Percentiles rank a stretch among this genome's conserved stretches.
Evolutionary conservation across 352 stramenopile species (phyloP).

Genomic region (Phytophthora quininea): DNA sequence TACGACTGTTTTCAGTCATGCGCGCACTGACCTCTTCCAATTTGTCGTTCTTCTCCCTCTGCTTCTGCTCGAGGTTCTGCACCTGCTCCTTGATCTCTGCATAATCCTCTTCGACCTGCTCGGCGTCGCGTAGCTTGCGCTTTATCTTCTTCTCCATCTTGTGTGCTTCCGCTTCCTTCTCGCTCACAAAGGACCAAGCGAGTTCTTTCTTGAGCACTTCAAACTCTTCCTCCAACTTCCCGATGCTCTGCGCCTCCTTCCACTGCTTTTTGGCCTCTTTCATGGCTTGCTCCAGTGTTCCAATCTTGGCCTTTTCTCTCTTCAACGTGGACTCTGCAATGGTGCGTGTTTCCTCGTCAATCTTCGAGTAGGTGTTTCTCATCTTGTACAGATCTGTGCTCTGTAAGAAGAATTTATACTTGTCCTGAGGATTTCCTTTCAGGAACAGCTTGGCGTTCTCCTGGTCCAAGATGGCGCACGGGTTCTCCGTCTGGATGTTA

Average conservation of each 20-base stretch:
- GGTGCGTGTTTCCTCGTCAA: conserved; percentile 77
- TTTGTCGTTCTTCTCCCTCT: conserved; percentile 68
- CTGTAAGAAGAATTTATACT: conserved; percentile 98
- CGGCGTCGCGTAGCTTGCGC: conserved; percentile 53
- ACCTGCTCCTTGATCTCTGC: conserved; percentile 55
- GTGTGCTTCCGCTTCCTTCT: conserved; percentile 59
- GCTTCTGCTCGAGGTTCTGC: conserved; percentile 56
- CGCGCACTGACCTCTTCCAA: conserved; percentile 58
- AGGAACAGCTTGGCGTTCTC: conserved; percentile 98
- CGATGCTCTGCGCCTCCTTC: conserved; percentile 82
- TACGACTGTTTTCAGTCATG: conserved; percentile 45
- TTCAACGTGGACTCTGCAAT: conserved; percentile 69
- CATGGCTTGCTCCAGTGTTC: conserved; percentile 57
- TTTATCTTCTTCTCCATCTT: conserved; percentile 65
- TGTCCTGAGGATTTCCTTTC: conserved; percentile 93
- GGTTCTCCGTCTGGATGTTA: conserved; percentile 97
- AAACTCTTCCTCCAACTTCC: conserved; percentile 75
- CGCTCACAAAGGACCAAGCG: conserved; percentile 82
- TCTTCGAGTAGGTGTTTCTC: conserved; percentile 85
- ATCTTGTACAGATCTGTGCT: conserved; percentile 96
- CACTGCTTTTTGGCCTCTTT: conserved; percentile 74
- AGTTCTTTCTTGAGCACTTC: conserved; percentile 77
- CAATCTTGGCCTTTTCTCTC: conserved; percentile 69
- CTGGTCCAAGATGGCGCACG: conserved; percentile 96
- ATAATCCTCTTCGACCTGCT: conserved; percentile 45